Percentiles rank a stretch among this genome's conserved stretches.
Evolutionary conservation across 139 green algal species (phyloP).

Genomic region (Pseudopediastrum boryanum): DNA sequence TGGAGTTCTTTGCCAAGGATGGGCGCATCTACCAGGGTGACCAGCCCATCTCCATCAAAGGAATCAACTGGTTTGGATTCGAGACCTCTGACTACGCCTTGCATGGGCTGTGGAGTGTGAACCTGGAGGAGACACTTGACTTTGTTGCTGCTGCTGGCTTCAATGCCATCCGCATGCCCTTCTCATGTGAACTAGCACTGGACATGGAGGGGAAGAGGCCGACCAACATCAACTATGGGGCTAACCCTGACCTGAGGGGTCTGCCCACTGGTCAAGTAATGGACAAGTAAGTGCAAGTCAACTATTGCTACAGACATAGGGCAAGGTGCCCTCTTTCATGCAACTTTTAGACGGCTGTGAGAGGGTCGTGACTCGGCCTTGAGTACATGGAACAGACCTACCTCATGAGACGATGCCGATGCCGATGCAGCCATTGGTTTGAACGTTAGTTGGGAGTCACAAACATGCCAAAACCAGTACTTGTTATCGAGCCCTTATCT

Average conservation of each 20-base stretch:
- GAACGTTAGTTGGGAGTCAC: too few species aligned
- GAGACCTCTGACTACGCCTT: conserved; percentile 37
- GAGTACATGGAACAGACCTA: too few species aligned
- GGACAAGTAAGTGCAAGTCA: conserved; percentile 29
- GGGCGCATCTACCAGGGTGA: conserved; percentile 22
- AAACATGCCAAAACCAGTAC: too few species aligned
- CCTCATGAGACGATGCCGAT: too few species aligned
- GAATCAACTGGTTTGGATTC: conserved; percentile 40
- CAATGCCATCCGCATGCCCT: conserved; percentile 44
- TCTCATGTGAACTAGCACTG: conserved; percentile 37
- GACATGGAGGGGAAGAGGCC: conserved; percentile 27
- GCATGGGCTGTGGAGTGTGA: conserved; percentile 40
- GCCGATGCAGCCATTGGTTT: too few species aligned
- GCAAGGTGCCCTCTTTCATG: too few species aligned
- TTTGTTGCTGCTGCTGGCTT: conserved; percentile 22
- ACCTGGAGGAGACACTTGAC: not conserved
- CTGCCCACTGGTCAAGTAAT: conserved; percentile 31
- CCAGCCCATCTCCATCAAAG: conserved; percentile 19
- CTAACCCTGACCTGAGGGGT: conserved; percentile 35
- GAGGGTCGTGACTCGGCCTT: too few species aligned
- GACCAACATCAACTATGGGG: conserved; percentile 34
- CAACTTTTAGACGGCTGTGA: too few species aligned
- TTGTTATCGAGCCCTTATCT: too few species aligned
- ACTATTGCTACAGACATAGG: too few species aligned
- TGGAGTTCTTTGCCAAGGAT: conserved; percentile 9